Conservation (phyloP, 768 basidiomycete species). For the Chalciporus piperatus region DNA sequence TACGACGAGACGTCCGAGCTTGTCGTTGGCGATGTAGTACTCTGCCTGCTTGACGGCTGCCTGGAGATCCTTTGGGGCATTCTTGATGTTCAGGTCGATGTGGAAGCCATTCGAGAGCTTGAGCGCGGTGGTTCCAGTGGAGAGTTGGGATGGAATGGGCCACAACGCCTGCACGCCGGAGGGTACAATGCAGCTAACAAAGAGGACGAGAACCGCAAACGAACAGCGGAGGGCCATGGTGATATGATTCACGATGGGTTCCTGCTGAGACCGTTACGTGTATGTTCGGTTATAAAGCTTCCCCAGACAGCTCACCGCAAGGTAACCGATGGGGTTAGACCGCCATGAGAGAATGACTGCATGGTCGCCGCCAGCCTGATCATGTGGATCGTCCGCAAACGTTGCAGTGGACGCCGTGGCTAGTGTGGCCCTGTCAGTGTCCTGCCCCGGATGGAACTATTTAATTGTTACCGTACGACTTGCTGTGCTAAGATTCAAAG, state of each 20-base stretch:
- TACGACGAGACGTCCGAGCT: constrained; percentile 39
- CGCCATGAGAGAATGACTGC: too few species aligned
- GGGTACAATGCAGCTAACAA: constrained; percentile 1
- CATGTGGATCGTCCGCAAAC: too few species aligned
- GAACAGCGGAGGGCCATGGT: constrained; percentile 5
- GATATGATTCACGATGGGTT: neutral
- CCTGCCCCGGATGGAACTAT: too few species aligned
- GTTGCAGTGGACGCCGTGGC: too few species aligned
- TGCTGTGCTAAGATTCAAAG: too few species aligned
- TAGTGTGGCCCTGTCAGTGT: too few species aligned
- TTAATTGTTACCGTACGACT: too few species aligned
- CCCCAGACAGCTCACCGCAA: too few species aligned
- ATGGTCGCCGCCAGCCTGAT: too few species aligned
- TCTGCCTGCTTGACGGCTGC: constrained; percentile 32
- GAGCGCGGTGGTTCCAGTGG: constrained; percentile 28
- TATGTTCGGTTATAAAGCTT: too few species aligned
- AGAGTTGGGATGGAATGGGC: constrained; percentile 30
- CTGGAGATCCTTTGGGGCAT: constrained; percentile 32
- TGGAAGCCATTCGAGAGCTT: constrained; percentile 24
- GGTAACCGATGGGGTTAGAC: too few species aligned
- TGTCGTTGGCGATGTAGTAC: constrained; percentile 34
- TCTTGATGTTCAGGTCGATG: constrained; percentile 24
- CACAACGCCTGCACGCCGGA: constrained; percentile 22
- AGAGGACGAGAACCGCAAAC: constrained; percentile 12
- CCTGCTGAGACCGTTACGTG: too few species aligned